phyloP scores from a whole-genome alignment of 1,284 basidiomycete species.

The Vanrija sp. region DNA sequence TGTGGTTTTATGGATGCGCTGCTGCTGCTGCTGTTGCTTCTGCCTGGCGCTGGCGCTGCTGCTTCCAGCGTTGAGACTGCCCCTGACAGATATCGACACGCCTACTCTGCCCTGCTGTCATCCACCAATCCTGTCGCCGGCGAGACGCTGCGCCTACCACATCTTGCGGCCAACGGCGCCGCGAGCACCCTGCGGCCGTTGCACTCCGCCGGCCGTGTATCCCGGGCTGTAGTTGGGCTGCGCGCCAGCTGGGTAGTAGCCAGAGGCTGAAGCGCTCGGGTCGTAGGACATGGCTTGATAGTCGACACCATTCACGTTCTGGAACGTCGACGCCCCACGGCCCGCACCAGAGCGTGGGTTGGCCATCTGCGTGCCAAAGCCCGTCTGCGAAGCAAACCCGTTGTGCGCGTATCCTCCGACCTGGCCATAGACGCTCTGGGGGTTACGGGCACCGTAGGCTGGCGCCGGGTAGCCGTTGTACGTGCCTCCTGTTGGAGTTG shows the following conservation, averaged over 20 bases:
- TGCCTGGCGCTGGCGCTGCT: too few relatives aligned
- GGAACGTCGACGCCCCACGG: not conserved
- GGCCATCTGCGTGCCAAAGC: constrained; percentile 20
- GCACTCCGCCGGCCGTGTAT: not conserved
- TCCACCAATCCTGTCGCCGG: not conserved
- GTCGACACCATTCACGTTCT: constrained; percentile 1
- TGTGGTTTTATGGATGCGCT: too few relatives aligned
- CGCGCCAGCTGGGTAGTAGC: constrained; percentile 5
- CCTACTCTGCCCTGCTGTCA: not conserved
- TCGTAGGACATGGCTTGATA: constrained; percentile 13
- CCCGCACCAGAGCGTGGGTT: not conserved
- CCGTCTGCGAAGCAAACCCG: not conserved
- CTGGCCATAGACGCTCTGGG: constrained; percentile 5
- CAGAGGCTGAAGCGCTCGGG: constrained; percentile 2
- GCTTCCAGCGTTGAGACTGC: too few relatives aligned
- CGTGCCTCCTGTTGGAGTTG: constrained; percentile 1
- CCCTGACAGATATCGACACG: not conserved
- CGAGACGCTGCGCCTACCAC: not conserved
- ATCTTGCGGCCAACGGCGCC: constrained; percentile 2
- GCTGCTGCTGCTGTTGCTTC: too few relatives aligned
- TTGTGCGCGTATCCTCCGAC: constrained; percentile 10
- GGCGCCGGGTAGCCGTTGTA: constrained; percentile 7
- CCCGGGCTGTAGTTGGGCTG: not conserved
- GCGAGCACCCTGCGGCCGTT: constrained; percentile 5
- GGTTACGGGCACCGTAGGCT: too few relatives aligned